A percentile compares a stretch with the other conserved stretches of the same genome.
phyloP scores from a whole-genome alignment of 2,329 filamentous ascomycete species.

The Sporothrix phasma region DNA sequence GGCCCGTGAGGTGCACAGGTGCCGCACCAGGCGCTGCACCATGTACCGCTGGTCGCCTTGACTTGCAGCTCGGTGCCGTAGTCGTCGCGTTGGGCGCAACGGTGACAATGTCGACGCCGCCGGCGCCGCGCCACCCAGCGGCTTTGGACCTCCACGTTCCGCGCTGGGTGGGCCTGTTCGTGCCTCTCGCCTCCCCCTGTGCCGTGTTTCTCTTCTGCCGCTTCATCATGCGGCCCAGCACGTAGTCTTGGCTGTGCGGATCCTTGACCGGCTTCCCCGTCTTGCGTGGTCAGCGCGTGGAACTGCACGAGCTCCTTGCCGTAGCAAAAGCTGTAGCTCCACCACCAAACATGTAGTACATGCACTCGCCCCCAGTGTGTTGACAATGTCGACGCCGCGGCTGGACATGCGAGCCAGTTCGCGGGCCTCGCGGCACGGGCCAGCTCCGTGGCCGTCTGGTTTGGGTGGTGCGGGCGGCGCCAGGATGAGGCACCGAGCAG shows the following conservation, averaged over 20 bases:
- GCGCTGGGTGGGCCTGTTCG: slow-evolving; percentile 14
- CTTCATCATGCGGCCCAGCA: slow-evolving; percentile 53
- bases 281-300: slow-evolving; percentile 66
- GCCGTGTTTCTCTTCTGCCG: background rate
- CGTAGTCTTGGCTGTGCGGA: slow-evolving; percentile 62
- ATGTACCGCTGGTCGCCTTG: slow-evolving; percentile 75
- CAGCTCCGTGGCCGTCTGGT: slow-evolving; percentile 56
- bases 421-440: slow-evolving; percentile 62
- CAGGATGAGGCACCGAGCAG: slow-evolving; percentile 72
- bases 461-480: slow-evolving; percentile 45
- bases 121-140: background rate
- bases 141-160: slow-evolving; percentile 18
- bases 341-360: slow-evolving; percentile 80
- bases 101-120: too few relatives aligned
- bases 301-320: slow-evolving; percentile 81
- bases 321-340: slow-evolving; percentile 94
- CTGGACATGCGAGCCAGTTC: slow-evolving; percentile 69
- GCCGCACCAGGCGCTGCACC: slow-evolving; percentile 71
- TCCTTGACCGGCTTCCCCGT: slow-evolving; percentile 70
- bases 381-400: slow-evolving; percentile 70
- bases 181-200: background rate
- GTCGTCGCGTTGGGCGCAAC: too few relatives aligned
- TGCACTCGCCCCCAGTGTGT: slow-evolving; percentile 68
- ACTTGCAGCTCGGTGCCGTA: slow-evolving; percentile 60
- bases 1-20: slow-evolving; percentile 79